Base-by-base conservation (phyloP, 192 early-diverging fungal species). In the Gonapodya prolifera region DNA sequence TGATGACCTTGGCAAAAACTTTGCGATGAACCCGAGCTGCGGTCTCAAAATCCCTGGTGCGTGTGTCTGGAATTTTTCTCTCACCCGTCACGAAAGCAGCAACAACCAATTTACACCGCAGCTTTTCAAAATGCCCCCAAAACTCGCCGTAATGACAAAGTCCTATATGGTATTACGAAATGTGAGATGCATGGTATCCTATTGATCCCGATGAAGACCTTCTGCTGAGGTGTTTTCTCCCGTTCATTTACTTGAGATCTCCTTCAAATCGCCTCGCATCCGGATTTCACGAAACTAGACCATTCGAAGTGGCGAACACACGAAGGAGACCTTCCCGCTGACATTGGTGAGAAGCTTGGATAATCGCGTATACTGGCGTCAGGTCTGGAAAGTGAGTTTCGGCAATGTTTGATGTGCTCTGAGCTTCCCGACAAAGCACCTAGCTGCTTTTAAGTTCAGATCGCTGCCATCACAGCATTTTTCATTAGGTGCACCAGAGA, bases 1-100 rank as follows among this genome's bases (percentile, higher is more conserved):
- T 1, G 92, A 93, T 75, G 92, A 93, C 69, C 76, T 93, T 79
- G 83, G 85, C 30, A 83, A 91, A 18, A 93, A 93, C 76, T 93
- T 93, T 87, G 90, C 90, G 0, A 85, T 93, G 78, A 93, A 93
- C 75, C 85, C 85, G 33, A 84, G 87, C 73, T 86, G 84, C 30
- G 80, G 45, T n/a, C 45, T 81, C 35, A 75, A 70, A 30, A 28
- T 28, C 1, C 18, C 28, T 33, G 1, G 1, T 78, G 32, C 17
- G 1, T 30, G n/a, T 0, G 2, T 1, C 30, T 78, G 30, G 0
- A 28, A 32, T 2, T 32, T 77, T 76, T 23, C 1, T 29, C 18
- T 2, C 75, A 28, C 45, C 2, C 2, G 2, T 16, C 33, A 28
- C 0, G 1, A 31, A 75, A 0, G 0, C 79, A n/a, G 1, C 17